phyloP scores from a whole-genome alignment of 2,329 filamentous ascomycete species.

The Hypoxylon sp. region DNA sequence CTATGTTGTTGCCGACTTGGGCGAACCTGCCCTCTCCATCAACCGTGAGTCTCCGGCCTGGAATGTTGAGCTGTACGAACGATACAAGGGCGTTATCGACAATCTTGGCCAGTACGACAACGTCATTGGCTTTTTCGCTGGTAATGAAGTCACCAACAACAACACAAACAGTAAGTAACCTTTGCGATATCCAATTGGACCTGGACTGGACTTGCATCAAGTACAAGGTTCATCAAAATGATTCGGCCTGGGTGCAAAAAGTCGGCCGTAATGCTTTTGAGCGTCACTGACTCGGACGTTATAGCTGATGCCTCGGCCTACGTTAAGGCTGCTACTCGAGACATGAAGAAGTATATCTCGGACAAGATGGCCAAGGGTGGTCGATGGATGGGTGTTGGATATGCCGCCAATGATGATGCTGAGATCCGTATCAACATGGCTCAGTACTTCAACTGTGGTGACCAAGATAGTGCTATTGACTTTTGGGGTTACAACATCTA shows the following conservation, averaged over 20 bases:
- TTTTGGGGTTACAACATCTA: conserved; percentile 94
- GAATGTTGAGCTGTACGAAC: conserved; percentile 77
- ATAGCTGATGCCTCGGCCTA: conserved; percentile 76
- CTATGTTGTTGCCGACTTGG: conserved; percentile 83
- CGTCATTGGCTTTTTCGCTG: conserved; percentile 85
- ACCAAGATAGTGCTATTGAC: conserved; percentile 73
- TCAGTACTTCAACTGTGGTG: conserved; percentile 83
- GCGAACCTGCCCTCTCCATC: conserved; percentile 78
- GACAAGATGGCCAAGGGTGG: conserved; percentile 69
- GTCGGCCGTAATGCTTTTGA: background rate
- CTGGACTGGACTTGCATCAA: background rate
- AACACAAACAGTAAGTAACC: conserved; percentile 72
- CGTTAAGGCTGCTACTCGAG: conserved; percentile 85
- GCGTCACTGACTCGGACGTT: background rate
- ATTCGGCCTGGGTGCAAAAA: background rate
- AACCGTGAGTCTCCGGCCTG: conserved; percentile 76
- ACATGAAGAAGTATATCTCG: conserved; percentile 85
- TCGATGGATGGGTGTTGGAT: conserved; percentile 80
- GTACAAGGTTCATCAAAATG: no score
- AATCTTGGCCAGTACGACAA: conserved; percentile 79
- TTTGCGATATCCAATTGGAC: no score
- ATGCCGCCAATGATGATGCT: conserved; percentile 84
- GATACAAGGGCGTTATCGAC: conserved; percentile 81
- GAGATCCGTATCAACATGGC: conserved; percentile 79
- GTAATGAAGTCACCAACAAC: conserved; percentile 85